A percentile compares a stretch with the other conserved stretches of the same genome.
phyloP scores from a whole-genome alignment of 1,139 yeast species.

The Pneumocystis oryctolagi region DNA sequence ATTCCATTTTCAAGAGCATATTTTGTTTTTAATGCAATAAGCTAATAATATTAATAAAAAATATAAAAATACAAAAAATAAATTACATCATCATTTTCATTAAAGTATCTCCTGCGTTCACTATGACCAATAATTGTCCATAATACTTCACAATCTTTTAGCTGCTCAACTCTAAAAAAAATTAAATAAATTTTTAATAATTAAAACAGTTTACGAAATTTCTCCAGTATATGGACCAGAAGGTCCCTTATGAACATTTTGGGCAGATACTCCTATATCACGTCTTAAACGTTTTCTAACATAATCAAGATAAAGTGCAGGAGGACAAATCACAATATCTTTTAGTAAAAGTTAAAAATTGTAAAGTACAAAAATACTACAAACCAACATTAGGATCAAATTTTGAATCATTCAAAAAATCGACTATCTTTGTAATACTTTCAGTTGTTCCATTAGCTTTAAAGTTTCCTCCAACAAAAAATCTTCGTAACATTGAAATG shows the following conservation, averaged over 20 bases:
- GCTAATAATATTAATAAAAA: conserved; percentile 24
- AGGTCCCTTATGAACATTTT: conserved; percentile 73
- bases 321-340: conserved; percentile 93
- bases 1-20: conserved; percentile 82
- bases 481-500: conserved; percentile 55
- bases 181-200: not conserved
- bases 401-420: conserved; percentile 61
- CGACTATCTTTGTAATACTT: conserved; percentile 71
- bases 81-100: conserved; percentile 56
- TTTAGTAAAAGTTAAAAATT: conserved; percentile 21
- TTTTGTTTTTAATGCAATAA: conserved; percentile 87
- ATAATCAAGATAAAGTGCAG: conserved; percentile 76
- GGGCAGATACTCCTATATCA: conserved; percentile 72
- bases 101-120: conserved; percentile 89
- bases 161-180: conserved; percentile 42
- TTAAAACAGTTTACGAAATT: conserved; percentile 34
- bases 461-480: conserved; percentile 61
- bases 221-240: conserved; percentile 99
- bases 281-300: conserved; percentile 59
- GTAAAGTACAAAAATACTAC: not conserved
- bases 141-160: conserved; percentile 80
- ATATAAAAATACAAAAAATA: not conserved
- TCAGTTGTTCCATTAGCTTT: conserved; percentile 93
- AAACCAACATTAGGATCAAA: conserved; percentile 41
- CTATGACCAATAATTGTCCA: conserved; percentile 98